These are phyloP conservation scores for Arachis monticola DNA, from an alignment of 331 rosid genomes.

Conservation along the genomic window DNA sequence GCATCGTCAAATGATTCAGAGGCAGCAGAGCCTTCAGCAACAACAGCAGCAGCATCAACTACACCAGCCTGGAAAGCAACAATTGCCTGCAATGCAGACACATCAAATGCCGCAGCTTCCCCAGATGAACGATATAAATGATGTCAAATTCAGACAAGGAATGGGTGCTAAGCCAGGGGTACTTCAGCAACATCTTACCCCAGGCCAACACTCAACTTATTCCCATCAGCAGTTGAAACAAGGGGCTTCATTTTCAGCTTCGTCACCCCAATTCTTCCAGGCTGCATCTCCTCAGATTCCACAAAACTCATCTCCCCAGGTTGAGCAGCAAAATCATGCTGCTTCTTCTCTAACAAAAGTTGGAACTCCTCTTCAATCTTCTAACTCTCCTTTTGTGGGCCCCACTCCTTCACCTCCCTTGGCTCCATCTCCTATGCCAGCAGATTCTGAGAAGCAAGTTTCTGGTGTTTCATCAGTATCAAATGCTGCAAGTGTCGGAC, in stretches of 20 bases:
- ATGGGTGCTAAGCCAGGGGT: conserved; percentile 67
- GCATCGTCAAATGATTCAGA: conserved; percentile 58
- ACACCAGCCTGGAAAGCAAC: conserved; percentile 83
- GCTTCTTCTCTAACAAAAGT: conserved; percentile 63
- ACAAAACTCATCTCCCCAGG: conserved; percentile 93
- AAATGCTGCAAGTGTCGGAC: conserved; percentile 71
- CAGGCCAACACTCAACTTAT: conserved; percentile 75
- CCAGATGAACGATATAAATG: conserved; percentile 81
- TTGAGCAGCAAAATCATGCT: conserved; percentile 77
- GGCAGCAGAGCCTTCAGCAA: conserved; percentile 48
- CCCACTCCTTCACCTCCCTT: conserved; percentile 95
- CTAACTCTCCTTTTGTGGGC: conserved; percentile 82
- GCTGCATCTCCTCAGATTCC: conserved; percentile 84
- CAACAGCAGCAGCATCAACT: conserved; percentile 60
- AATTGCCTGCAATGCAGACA: conserved; percentile 63
- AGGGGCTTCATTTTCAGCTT: conserved; percentile 64
- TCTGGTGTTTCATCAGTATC: conserved; percentile 66
- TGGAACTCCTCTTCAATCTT: conserved; percentile 90
- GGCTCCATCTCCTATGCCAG: conserved; percentile 95
- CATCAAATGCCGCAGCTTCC: conserved; percentile 82
- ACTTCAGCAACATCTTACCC: conserved; percentile 72
- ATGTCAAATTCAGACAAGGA: conserved; percentile 76
- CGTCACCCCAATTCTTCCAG: conserved; percentile 83
- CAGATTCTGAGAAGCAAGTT: conserved; percentile 81
- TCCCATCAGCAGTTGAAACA: conserved; percentile 79